These are phyloP conservation scores for Solanum clarkiae DNA, from an alignment of 257 asterid genomes.

Conservation along the genomic window DNA sequence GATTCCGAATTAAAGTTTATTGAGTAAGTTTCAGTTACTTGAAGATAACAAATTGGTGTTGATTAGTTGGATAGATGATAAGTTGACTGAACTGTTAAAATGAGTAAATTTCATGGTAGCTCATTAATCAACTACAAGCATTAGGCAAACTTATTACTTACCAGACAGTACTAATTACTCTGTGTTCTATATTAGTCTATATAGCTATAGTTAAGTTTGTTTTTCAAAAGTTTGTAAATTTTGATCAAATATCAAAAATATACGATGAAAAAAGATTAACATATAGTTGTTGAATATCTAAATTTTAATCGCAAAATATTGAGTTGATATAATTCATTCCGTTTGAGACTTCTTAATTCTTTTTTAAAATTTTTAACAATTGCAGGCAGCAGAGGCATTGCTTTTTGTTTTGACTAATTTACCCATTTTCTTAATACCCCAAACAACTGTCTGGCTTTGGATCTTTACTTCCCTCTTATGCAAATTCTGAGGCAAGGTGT, in stretches of 20 bases:
- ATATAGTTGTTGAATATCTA: not conserved
- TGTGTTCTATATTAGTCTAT: not conserved
- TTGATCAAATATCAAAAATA: too few relatives aligned
- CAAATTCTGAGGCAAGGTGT: not conserved
- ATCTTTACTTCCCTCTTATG: not conserved
- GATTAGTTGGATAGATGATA: too few relatives aligned
- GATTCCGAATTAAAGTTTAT: not conserved
- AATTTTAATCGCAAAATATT: not conserved
- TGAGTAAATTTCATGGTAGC: too few relatives aligned
- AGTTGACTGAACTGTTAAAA: too few relatives aligned
- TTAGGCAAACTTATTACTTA: not conserved
- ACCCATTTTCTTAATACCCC: not conserved
- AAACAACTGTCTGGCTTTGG: not conserved
- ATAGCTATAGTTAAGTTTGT: too few relatives aligned
- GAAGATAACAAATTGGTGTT: too few relatives aligned
- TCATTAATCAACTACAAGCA: too few relatives aligned
- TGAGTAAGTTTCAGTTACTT: too few relatives aligned
- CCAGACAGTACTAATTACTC: not conserved
- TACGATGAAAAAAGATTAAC: not conserved
- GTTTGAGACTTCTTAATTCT: too few relatives aligned
- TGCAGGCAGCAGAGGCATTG: not conserved
- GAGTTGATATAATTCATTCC: not conserved
- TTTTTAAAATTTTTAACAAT: too few relatives aligned
- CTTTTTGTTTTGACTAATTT: not conserved
- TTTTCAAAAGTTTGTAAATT: too few relatives aligned